These are phyloP conservation scores for Fraxinus albicans DNA, from an alignment of 305 asterid genomes.

Conservation along the genomic window DNA sequence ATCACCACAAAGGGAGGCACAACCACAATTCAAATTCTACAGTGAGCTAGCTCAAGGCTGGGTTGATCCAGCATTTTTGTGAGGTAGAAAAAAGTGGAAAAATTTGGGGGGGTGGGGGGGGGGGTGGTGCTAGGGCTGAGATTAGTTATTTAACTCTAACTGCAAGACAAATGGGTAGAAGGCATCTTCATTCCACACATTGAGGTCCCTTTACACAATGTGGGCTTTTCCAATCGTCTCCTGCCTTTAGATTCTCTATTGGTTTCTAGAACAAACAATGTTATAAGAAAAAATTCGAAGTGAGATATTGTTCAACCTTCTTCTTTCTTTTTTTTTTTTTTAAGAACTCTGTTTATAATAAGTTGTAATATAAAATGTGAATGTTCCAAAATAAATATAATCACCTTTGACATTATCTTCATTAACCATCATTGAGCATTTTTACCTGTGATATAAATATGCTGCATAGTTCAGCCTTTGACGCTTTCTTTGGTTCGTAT, in stretches of 20 bases:
- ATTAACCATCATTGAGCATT: conserved; percentile 2
- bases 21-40: background rate
- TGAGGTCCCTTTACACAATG: background rate
- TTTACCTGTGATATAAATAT: conserved; percentile 2
- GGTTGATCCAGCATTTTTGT: background rate
- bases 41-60: background rate
- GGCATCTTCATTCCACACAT: background rate
- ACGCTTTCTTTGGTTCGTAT: conserved; percentile 3
- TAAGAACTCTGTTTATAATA: background rate
- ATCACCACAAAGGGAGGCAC: background rate
- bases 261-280: background rate
- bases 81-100: background rate
- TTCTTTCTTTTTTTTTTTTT: too few species aligned
- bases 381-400: conserved; percentile 3
- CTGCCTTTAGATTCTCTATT: background rate
- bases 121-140: background rate
- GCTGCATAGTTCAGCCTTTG: background rate
- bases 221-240: background rate
- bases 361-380: conserved; percentile 11
- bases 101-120: too few species aligned
- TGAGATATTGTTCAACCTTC: background rate
- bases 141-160: background rate
- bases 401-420: conserved; percentile 14
- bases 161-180: conserved; percentile 3
- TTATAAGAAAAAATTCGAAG: background rate